Percentiles rank a stretch among this genome's conserved stretches.
Conservation (phyloP, 768 basidiomycete species). For the Rhodotorula graminis region DNA sequence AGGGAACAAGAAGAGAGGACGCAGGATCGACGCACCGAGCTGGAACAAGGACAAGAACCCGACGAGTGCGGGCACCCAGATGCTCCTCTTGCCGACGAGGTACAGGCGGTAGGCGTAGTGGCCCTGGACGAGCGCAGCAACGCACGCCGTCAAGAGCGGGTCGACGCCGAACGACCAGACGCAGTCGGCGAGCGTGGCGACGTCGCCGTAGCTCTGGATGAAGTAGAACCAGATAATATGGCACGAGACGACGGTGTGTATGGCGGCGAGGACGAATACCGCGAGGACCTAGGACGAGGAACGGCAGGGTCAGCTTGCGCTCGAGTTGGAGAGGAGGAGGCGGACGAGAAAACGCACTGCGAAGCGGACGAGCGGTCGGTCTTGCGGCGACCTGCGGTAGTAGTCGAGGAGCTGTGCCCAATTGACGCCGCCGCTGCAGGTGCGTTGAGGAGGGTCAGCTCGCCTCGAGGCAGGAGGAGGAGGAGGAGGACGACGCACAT, state of each 20-base stretch:
- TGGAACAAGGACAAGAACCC: neutral
- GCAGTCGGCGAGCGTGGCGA: neutral
- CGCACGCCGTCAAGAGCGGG: neutral
- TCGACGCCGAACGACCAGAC: neutral
- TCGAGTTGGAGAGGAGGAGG: neutral
- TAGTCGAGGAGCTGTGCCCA: neutral
- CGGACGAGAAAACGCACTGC: neutral
- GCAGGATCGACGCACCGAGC: neutral
- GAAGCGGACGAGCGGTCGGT: neutral
- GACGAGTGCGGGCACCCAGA: neutral
- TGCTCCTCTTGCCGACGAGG: neutral
- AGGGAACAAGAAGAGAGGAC: neutral
- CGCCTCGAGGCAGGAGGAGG: neutral
- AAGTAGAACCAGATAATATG: neutral
- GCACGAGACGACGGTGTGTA: neutral
- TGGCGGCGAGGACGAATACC: neutral
- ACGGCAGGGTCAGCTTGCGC: neutral
- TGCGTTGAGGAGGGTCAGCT: neutral
- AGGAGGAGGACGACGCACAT: neutral
- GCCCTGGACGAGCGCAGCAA: neutral
- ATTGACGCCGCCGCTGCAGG: neutral
- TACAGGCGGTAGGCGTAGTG: neutral
- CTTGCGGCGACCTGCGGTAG: neutral
- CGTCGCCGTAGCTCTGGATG: neutral
- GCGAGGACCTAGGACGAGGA: neutral